Evolutionary conservation across 768 basidiomycete species (phyloP), one percentile per base, ranked within the genome.

Genomic region (Mycena galopus): DNA sequence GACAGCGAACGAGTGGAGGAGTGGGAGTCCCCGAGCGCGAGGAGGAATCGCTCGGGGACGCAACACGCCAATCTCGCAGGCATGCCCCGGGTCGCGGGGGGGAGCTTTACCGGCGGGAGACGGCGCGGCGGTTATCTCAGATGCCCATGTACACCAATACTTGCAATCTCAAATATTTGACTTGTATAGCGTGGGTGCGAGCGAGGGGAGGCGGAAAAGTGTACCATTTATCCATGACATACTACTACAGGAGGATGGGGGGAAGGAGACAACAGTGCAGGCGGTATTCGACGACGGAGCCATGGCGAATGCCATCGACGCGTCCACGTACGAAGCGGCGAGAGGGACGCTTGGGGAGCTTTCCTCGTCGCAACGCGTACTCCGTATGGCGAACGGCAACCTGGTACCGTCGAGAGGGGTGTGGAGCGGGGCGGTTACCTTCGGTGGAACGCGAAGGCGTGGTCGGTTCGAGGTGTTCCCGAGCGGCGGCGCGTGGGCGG

Each of bases 361-460:
- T 2, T 7, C 17, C 4, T 23, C 33, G 33, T 61, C 71, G 21
- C 3, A 29, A n/a, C 63, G 60, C 14, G 42, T 65, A 19, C 47
- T 75, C 3, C 74, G 72, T 29, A 77, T 77, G 76, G 76, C 76
- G 25, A 56, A 77, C 39, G 74, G 76, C 3, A 30, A 37, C 0
- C 8, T 75, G 12, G 61, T 75, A 12, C 62, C 71, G 35, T 72
- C 76, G 29, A 29, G 11, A 3, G 76, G 66, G 27, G 12, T n/a
- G 17, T 77, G 76, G 76, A 53, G 21, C 6, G 76, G 76, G 17
- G 35, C 11, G 11, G 60, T 76, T 6, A 17, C 7, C n/a, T 16
- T 77, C 19, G 64, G 60, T 8, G 73, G 69, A 4, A 50, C 67
- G 25, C 6, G 21, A 33, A 27, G 39, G 16, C 44, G 14, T 25